Base-by-base conservation (phyloP, 108 stramenopile species). In the Fistulifera pelliculosa region DNA sequence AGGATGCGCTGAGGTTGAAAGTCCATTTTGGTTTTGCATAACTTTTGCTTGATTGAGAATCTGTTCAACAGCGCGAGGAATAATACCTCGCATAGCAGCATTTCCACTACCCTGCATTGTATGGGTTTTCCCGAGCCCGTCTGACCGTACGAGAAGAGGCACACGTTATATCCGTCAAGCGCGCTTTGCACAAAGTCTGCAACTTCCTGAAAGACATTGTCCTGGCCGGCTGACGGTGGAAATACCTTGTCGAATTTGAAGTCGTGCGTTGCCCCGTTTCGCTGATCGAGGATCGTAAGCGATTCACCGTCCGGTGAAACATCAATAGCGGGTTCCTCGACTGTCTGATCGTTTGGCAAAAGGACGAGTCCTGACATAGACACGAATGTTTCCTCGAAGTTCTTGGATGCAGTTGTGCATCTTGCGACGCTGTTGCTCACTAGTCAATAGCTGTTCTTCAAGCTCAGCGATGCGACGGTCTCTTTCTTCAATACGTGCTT, bases 171-270 rank as follows among this genome's bases (percentile, higher is more conserved):
- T 27, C 97, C 97, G 73, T 98, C 97, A 7, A 98, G 73, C 19
- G 96, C 91, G 38, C 80, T 83, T 69, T 98, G 97, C 13, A 98
- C 96, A 64, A 98, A 96, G 61, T 94, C 92, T 11, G 93, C 86
- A 8, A 97, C 97, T 74, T 96, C 97, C 0, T 77, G 61, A 64
- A 96, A 98, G 8, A 98, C 83, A 42, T 70, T 59, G 31, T 95
- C 93, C 67, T 98, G 97, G 12, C 83, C 85, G 38, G 87, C 71
- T 22, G 73, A 74, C 2, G 94, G 94, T 11, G 80, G 70, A 47
- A 98, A 96, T n/a, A 96, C 96, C 39, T 84, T 84, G 73, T 98
- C 97, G 51, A 96, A 98, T 13, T 70, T 51, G 60, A 95, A 98
- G 16, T 66, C 69, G 16, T 62, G 23, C 17, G 61, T 44, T 45